Percentiles rank a stretch among this genome's conserved stretches.
These are phyloP conservation scores for Funneliformis caledonium DNA, from an alignment of 371 early-diverging fungal genomes.

Conservation along the genomic window DNA sequence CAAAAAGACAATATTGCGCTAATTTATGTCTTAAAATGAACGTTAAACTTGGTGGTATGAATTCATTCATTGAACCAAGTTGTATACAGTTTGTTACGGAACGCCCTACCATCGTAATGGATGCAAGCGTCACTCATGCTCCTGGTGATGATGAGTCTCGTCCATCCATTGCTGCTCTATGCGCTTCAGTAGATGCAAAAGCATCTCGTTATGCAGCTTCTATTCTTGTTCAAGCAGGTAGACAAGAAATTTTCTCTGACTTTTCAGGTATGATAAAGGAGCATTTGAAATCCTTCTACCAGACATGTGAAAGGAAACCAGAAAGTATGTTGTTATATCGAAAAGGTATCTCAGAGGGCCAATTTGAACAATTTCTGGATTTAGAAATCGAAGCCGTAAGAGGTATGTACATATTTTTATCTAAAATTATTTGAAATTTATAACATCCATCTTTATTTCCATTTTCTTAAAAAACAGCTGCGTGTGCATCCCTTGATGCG, in stretches of 20 bases:
- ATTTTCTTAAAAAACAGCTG: slow-evolving; percentile 50
- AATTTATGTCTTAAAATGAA: slow-evolving; percentile 89
- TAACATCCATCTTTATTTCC: background rate
- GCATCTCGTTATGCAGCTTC: slow-evolving; percentile 83
- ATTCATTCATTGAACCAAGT: slow-evolving; percentile 55
- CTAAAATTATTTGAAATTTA: background rate
- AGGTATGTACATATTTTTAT: background rate
- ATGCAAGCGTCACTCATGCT: slow-evolving; percentile 78
- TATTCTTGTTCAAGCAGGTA: slow-evolving; percentile 73
- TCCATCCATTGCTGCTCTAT: slow-evolving; percentile 89
- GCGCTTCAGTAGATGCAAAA: slow-evolving; percentile 83
- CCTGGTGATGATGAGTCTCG: slow-evolving; percentile 66
- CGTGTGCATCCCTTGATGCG: slow-evolving; percentile 69
- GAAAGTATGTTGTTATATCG: slow-evolving; percentile 91
- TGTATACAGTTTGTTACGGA: slow-evolving; percentile 65
- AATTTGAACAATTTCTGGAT: slow-evolving; percentile 82
- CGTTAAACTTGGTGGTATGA: slow-evolving; percentile 85
- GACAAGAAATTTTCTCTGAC: slow-evolving; percentile 88
- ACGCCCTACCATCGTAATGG: slow-evolving; percentile 88
- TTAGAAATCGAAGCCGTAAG: slow-evolving; percentile 38
- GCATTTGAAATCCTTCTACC: slow-evolving; percentile 78
- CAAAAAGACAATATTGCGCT: slow-evolving; percentile 70
- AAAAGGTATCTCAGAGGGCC: slow-evolving; percentile 91
- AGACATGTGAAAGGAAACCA: slow-evolving; percentile 69
- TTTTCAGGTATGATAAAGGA: slow-evolving; percentile 82